A percentile compares a stretch with the other conserved stretches of the same genome.
Evolutionary conservation across 768 basidiomycete species (phyloP).

Genomic region (Scleroderma bovista): DNA sequence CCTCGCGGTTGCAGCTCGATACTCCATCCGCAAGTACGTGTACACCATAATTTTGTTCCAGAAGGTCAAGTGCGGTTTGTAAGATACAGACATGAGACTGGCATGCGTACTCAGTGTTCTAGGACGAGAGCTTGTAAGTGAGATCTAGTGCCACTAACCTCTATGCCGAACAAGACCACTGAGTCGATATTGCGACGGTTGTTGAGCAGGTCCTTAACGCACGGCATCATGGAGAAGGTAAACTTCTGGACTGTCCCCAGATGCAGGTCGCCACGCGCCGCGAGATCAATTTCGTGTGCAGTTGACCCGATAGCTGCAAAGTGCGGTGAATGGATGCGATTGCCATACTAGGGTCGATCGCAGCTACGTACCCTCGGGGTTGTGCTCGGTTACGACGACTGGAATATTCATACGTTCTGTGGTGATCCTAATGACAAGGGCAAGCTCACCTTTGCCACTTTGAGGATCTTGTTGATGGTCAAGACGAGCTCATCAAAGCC

Average conservation of each 20-base stretch:
- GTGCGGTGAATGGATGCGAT: conserved; percentile 9
- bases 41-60: conserved; percentile 44
- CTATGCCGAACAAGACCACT: conserved; percentile 82
- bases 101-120: background rate
- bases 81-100: conserved; percentile 88
- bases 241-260: conserved; percentile 69
- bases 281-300: conserved; percentile 53
- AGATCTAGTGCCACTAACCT: conserved; percentile 44
- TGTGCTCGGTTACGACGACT: conserved; percentile 82
- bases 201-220: conserved; percentile 50
- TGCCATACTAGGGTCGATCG: background rate
- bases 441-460: conserved; percentile 55
- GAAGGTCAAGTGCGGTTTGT: conserved; percentile 73
- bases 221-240: conserved; percentile 80
- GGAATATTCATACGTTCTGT: conserved; percentile 47
- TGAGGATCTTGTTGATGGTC: conserved; percentile 73
- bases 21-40: conserved; percentile 82
- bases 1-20: conserved; percentile 74
- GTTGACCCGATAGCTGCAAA: conserved; percentile 64
- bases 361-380: conserved; percentile 70
- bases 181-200: conserved; percentile 45
- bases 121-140: background rate
- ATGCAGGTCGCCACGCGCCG: conserved; percentile 49
- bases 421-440: background rate
- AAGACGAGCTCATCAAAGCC: conserved; percentile 65